Evolutionary conservation across 2,329 filamentous ascomycete genomes (phyloP).

Genomic region (Aspergillus arachidicola): DNA sequence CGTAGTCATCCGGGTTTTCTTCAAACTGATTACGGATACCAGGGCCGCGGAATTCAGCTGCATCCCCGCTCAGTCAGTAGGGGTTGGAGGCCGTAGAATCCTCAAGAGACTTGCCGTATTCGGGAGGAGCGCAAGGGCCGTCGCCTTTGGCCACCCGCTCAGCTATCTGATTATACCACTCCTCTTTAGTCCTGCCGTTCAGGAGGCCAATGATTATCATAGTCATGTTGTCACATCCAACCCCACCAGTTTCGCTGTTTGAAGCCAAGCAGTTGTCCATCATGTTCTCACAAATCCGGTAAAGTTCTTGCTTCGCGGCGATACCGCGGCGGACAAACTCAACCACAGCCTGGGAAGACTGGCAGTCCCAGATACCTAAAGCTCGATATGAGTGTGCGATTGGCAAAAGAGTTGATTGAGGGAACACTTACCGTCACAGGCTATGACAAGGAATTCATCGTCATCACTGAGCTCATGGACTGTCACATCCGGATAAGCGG

Average conservation of each 20-base stretch:
- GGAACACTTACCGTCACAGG: constrained; percentile 75
- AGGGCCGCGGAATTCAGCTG: constrained; percentile 83
- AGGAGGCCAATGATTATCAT: constrained; percentile 90
- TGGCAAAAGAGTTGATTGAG: background rate
- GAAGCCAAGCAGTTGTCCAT: constrained; percentile 99
- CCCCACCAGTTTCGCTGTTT: constrained; percentile 95
- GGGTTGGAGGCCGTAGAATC: constrained; percentile 41
- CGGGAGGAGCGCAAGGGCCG: constrained; percentile 95
- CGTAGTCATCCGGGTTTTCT: constrained; percentile 67
- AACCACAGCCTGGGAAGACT: constrained; percentile 94
- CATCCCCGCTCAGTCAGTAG: constrained; percentile 44
- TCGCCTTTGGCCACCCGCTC: constrained; percentile 94
- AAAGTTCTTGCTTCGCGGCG: constrained; percentile 90
- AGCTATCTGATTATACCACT: constrained; percentile 97
- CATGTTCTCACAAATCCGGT: constrained; percentile 98
- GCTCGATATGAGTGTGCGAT: constrained; percentile 8
- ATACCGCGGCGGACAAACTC: constrained; percentile 97
- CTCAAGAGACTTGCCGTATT: constrained; percentile 86
- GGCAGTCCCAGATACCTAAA: constrained; percentile 98
- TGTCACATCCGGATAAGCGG: constrained; percentile 91
- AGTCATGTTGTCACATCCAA: constrained; percentile 99
- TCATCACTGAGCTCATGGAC: constrained; percentile 88
- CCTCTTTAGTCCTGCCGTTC: constrained; percentile 88
- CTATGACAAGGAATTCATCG: constrained; percentile 92
- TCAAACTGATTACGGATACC: constrained; percentile 82